Evolutionary conservation across 805 yeast species (phyloP).

Genomic region (Ogataea naganishii): DNA sequence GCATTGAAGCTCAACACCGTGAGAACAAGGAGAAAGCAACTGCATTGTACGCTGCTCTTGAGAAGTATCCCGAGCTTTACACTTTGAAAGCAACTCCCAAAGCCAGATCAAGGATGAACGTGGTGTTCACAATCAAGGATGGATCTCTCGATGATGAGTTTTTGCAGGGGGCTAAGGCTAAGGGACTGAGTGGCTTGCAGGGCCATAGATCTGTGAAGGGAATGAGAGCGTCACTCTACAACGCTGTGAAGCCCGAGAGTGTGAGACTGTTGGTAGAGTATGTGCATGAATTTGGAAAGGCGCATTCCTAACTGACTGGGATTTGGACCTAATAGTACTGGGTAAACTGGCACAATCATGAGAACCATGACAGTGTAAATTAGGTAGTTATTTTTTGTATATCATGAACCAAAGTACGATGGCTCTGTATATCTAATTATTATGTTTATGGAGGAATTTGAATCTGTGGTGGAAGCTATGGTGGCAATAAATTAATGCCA

Average conservation of each 20-base stretch:
- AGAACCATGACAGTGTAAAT: background rate
- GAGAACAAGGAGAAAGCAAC: conserved; percentile 55
- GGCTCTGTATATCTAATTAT: conserved; percentile 1
- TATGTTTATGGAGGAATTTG: conserved; percentile 1
- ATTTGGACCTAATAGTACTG: no score
- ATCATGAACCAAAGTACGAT: background rate
- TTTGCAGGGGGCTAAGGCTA: conserved; percentile 53
- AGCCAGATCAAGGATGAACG: conserved; percentile 83
- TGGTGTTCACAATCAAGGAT: conserved; percentile 71
- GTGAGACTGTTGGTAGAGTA: conserved; percentile 49
- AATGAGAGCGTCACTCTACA: conserved; percentile 86
- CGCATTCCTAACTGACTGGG: conserved; percentile 13
- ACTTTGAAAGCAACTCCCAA: conserved; percentile 53
- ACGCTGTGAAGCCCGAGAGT: conserved; percentile 66
- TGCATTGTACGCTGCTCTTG: conserved; percentile 57
- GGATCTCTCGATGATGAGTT: conserved; percentile 58
- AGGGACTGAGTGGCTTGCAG: conserved; percentile 67
- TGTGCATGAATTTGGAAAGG: conserved; percentile 50
- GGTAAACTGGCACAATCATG: no score
- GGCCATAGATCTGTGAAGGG: conserved; percentile 99
- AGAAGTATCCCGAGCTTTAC: conserved; percentile 55
- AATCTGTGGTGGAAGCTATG: conserved; percentile 5
- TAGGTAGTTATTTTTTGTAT: background rate
- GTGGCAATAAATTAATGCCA: conserved; percentile 4
- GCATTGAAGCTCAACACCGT: conserved; percentile 52